Conservation (phyloP, 305 asterid genomes). For the Fraxinus floribunda region DNA sequence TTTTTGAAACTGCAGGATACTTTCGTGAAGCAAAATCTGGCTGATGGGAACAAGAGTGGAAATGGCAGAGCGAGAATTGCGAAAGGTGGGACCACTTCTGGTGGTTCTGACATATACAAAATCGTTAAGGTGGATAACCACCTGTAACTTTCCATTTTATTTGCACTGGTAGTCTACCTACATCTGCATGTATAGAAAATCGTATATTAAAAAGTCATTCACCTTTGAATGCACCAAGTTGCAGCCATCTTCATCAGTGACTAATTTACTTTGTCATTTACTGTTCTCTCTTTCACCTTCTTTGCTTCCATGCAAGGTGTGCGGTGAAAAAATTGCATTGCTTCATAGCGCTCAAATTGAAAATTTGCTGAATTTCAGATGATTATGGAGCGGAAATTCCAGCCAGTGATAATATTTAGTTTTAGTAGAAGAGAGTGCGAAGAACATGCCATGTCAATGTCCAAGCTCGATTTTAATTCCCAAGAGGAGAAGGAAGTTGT, state of each 20-base stretch:
- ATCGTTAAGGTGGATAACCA: conserved; percentile 72
- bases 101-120: conserved; percentile 86
- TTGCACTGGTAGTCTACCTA: not conserved
- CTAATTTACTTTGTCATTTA: conserved; percentile 3
- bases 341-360: conserved; percentile 20
- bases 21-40: conserved; percentile 52
- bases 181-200: not conserved
- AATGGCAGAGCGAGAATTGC: conserved; percentile 67
- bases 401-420: conserved; percentile 95
- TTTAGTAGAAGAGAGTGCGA: conserved; percentile 99
- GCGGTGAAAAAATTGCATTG: not conserved
- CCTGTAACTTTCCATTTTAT: conserved; percentile 11
- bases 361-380: conserved; percentile 51
- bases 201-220: not conserved
- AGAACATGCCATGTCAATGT: conserved; percentile 98
- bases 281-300: not conserved
- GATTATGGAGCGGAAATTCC: conserved; percentile 96
- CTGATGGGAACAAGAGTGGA: conserved; percentile 49
- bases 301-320: not conserved
- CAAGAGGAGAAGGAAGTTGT: conserved; percentile 83
- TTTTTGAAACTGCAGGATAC: conserved; percentile 85
- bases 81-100: conserved; percentile 71
- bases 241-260: conserved; percentile 1
- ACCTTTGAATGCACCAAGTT: not conserved
- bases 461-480: conserved; percentile 88